Evolutionary conservation across 192 early-diverging fungal genomes (phyloP), one percentile per base, ranked within the genome.

Genomic region (Diversispora eburnea): DNA sequence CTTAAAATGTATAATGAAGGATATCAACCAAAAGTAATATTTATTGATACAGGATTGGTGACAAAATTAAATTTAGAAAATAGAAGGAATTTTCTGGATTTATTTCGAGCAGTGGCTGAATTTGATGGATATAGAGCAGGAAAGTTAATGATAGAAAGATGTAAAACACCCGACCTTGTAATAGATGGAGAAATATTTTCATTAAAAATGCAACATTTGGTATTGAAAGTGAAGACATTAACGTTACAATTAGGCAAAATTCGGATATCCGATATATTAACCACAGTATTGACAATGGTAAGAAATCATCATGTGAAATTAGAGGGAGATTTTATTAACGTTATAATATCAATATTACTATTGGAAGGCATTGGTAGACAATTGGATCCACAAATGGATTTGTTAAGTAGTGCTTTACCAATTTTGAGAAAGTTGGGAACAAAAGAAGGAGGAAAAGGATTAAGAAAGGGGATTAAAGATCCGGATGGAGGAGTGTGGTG

Each of bases 241-340:
- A 89, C 90, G 13, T 82, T 96, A 74, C 86, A 91, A 59, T 82
- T 98, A 48, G 89, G 89, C 15, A 88, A 89, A 57, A 84, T 99
- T 48, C 90, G 87, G 25, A 92, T 98, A 67, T 87, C 86, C 0
- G 89, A 92, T 75, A 84, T 99, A 19, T 83, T 99, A n/a, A 69
- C 77, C 5, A 86, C 85, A 5, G 94, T 96, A 4, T 91, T 95
- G 85, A 71, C 81, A 42, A 93, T 93, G 86, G 95, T 97, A 4
- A 85, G 95, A n/a, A 81, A 82, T 5, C 94, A 99, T 78, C 94
- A 94, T 72, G 95, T 99, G 0, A 89, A 91, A 64, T 83, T 99
- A 64, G 97, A 96, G 76, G 94, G 95, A 0, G 95, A 97, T 74
- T 99, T 98, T 82, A 90, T 93, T 8, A 98, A 97, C 81, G 90